phyloP scores from a whole-genome alignment of 176 grass and related monocot species.

The Aegilops umbellulata region DNA sequence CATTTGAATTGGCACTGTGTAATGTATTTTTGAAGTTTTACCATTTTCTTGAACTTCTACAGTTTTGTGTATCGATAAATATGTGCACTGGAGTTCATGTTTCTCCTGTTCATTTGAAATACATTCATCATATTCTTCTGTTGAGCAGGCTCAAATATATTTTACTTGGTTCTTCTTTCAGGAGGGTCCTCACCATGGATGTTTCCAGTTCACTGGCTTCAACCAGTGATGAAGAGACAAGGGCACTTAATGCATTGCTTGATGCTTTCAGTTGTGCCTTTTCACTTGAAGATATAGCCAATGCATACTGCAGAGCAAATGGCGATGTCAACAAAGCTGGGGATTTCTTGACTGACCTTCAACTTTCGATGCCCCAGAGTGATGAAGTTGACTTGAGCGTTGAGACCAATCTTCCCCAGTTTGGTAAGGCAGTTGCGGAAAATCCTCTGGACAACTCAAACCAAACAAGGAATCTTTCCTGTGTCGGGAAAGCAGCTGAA shows the following conservation, averaged over 20 bases:
- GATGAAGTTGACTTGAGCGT: conserved; percentile 34
- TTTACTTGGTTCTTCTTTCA: neutral
- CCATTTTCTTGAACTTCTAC: conserved; percentile 8
- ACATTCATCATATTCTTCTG: conserved; percentile 11
- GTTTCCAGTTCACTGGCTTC: conserved; percentile 25
- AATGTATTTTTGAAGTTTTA: neutral
- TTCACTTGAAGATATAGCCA: conserved; percentile 81
- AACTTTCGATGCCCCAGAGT: conserved; percentile 40
- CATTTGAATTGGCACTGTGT: neutral
- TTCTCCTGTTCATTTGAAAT: conserved; percentile 12
- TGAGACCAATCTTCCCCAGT: conserved; percentile 28
- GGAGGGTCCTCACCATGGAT: conserved; percentile 43
- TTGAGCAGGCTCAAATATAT: conserved; percentile 28
- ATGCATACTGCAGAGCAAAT: conserved; percentile 69
- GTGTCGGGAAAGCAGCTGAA: conserved; percentile 28
- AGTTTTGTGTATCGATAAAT: neutral
- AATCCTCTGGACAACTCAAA: conserved; percentile 17
- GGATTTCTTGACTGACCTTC: conserved; percentile 62
- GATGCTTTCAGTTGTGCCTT: conserved; percentile 67
- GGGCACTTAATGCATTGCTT: conserved; percentile 64
- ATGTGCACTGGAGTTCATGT: neutral
- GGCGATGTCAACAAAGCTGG: conserved; percentile 68
- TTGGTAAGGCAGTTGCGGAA: conserved; percentile 27
- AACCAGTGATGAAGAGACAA: conserved; percentile 54
- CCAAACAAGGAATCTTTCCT: conserved; percentile 19